phyloP scores from a whole-genome alignment of 2,329 filamentous ascomycete species.

The Pseudogymnoascus sp. region DNA sequence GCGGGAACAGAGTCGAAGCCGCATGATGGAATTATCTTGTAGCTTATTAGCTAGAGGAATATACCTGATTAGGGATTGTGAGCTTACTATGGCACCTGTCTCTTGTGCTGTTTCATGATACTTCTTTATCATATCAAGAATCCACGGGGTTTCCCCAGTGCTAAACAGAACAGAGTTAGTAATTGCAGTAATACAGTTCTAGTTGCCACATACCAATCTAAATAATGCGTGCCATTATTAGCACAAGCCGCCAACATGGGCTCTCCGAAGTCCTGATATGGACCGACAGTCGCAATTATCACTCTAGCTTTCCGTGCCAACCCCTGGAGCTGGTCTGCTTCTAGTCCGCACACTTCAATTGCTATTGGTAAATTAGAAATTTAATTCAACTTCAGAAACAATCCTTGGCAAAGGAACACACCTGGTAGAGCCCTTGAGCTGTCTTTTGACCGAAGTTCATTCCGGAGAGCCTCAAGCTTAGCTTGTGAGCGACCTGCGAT shows the following conservation, averaged over 20 bases:
- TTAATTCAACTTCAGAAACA: background rate
- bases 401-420: background rate
- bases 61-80: slow-evolving; percentile 43
- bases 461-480: slow-evolving; percentile 59
- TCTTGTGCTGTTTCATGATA: slow-evolving; percentile 44
- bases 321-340: slow-evolving; percentile 36
- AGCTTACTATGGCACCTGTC: slow-evolving; percentile 50
- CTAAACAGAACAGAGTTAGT: slow-evolving; percentile 24
- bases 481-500: slow-evolving; percentile 70
- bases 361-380: slow-evolving; percentile 26
- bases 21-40: slow-evolving; percentile 42
- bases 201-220: slow-evolving; percentile 33
- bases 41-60: slow-evolving; percentile 31
- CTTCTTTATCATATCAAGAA: slow-evolving; percentile 48
- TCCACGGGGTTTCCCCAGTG: slow-evolving; percentile 52
- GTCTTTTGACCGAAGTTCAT: background rate
- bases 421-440: background rate
- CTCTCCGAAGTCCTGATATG: slow-evolving; percentile 50
- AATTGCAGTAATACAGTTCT: background rate
- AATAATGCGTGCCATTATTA: slow-evolving; percentile 53
- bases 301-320: slow-evolving; percentile 48
- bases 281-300: slow-evolving; percentile 51
- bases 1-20: slow-evolving; percentile 55
- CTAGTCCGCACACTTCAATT: slow-evolving; percentile 44
- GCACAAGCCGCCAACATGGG: slow-evolving; percentile 52